Evolutionary conservation across 2,329 filamentous ascomycete genomes (phyloP).

Genomic region (Nemania bipapillata): DNA sequence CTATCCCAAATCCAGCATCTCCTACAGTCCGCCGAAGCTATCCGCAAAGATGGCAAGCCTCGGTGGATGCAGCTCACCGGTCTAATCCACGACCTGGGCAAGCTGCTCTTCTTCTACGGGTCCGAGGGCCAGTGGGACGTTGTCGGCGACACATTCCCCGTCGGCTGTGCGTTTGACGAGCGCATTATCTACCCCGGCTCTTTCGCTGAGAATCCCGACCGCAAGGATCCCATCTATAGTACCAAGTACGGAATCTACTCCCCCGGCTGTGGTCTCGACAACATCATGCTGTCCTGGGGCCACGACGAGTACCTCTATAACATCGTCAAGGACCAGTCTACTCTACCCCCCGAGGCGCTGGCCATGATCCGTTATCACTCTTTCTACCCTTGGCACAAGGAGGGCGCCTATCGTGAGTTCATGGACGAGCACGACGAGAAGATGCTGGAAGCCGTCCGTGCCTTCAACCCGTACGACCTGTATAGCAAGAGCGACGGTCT

Average conservation of each 20-base stretch:
- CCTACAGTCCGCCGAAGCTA: constrained; percentile 87
- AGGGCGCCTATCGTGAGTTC: constrained; percentile 81
- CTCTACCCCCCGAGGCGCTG: constrained; percentile 80
- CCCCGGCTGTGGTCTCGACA: constrained; percentile 82
- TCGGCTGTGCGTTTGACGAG: constrained; percentile 78
- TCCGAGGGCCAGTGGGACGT: constrained; percentile 94
- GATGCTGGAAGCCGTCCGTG: constrained; percentile 83
- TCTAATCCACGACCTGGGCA: constrained; percentile 82
- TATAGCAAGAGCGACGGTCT: constrained; percentile 91
- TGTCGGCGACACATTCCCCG: constrained; percentile 85
- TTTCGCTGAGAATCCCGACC: constrained; percentile 81
- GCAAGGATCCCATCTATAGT: constrained; percentile 74
- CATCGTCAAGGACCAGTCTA: constrained; percentile 83
- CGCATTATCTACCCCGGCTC: constrained; percentile 83
- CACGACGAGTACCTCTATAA: constrained; percentile 90
- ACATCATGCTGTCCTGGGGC: constrained; percentile 90
- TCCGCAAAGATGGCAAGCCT: constrained; percentile 84
- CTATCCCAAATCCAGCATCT: constrained; percentile 91
- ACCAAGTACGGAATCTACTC: constrained; percentile 83
- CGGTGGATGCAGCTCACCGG: constrained; percentile 84
- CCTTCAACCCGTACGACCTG: constrained; percentile 90
- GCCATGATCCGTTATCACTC: constrained; percentile 95
- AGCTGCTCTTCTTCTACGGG: constrained; percentile 82
- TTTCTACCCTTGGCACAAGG: constrained; percentile 91
- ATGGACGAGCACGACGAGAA: constrained; percentile 84